Conservation (phyloP, 805 yeast genomes). For the Wickerhamiella siamensis region DNA sequence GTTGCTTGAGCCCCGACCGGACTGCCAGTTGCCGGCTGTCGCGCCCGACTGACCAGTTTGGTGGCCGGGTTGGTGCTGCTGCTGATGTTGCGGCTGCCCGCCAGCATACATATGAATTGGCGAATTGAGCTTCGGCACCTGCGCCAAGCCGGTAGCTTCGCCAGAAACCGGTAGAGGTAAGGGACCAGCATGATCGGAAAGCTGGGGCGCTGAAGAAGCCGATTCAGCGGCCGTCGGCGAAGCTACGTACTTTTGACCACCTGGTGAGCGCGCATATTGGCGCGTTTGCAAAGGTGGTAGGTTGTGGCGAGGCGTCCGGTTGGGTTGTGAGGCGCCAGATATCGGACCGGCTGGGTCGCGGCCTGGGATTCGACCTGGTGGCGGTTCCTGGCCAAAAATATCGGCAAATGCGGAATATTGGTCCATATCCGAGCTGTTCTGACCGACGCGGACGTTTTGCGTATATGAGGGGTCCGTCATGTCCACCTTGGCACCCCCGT, state of each 20-base stretch:
- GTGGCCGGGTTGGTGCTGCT: no score
- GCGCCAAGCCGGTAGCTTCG: not conserved
- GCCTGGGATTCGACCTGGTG: slow-evolving; percentile 21
- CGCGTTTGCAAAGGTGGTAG: not conserved
- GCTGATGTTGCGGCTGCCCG: not conserved
- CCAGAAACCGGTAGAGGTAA: not conserved
- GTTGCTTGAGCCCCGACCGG: not conserved
- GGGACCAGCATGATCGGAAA: not conserved
- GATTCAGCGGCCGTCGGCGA: not conserved
- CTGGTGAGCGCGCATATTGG: not conserved
- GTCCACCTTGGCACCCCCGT: not conserved
- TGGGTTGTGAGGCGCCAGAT: not conserved
- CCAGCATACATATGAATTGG: not conserved
- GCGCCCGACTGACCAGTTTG: not conserved
- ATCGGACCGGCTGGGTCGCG: not conserved
- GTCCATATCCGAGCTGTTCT: slow-evolving; percentile 2
- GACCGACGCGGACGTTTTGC: slow-evolving; percentile 4
- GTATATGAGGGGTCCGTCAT: slow-evolving; percentile 7
- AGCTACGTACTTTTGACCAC: not conserved
- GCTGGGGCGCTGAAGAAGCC: not conserved
- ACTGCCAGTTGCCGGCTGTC: not conserved
- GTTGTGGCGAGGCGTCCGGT: not conserved
- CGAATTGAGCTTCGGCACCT: not conserved
- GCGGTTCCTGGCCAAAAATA: slow-evolving; percentile 25
- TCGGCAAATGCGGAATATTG: slow-evolving; percentile 22